A percentile compares a stretch with the other conserved stretches of the same genome.
These are phyloP conservation scores for Boletus tomentosulus DNA, from an alignment of 768 basidiomycete genomes.

Conservation along the genomic window DNA sequence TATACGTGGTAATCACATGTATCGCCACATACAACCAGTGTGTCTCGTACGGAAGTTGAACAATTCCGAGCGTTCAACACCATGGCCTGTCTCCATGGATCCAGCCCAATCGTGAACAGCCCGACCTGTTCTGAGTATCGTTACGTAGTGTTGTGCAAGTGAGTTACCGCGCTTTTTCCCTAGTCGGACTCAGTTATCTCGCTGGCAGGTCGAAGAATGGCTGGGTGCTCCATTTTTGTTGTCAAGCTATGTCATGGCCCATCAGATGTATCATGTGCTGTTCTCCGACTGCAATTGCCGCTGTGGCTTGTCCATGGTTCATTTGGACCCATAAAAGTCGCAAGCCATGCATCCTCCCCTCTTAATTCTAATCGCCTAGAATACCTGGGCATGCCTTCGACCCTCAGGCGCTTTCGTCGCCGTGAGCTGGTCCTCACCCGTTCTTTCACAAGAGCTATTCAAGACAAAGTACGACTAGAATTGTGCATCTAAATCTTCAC, in stretches of 20 bases:
- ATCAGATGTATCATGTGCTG: too few species aligned
- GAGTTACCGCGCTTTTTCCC: background rate
- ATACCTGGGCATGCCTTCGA: constrained; percentile 34
- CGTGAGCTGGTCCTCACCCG: constrained; percentile 45
- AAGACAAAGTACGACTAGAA: constrained; percentile 34
- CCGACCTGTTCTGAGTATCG: too few species aligned
- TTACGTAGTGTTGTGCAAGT: too few species aligned
- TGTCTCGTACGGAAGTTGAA: background rate
- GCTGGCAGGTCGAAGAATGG: constrained; percentile 10
- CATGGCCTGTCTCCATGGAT: background rate
- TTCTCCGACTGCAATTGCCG: too few species aligned
- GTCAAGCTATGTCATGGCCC: background rate
- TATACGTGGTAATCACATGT: too few species aligned
- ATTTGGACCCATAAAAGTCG: constrained; percentile 34
- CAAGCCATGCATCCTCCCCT: constrained; percentile 8
- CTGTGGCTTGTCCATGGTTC: constrained; percentile 27
- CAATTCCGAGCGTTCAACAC: too few species aligned
- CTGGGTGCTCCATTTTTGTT: constrained; percentile 22
- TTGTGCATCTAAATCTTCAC: constrained; percentile 25
- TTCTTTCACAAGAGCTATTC: constrained; percentile 47
- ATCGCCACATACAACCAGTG: too few species aligned
- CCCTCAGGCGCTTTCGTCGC: constrained; percentile 45
- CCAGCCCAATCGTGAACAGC: background rate
- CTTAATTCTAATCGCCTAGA: constrained; percentile 11
- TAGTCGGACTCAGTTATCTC: constrained; percentile 9